Conservation (phyloP, 257 asterid species). For the Parsonsia alboflavescens region DNA sequence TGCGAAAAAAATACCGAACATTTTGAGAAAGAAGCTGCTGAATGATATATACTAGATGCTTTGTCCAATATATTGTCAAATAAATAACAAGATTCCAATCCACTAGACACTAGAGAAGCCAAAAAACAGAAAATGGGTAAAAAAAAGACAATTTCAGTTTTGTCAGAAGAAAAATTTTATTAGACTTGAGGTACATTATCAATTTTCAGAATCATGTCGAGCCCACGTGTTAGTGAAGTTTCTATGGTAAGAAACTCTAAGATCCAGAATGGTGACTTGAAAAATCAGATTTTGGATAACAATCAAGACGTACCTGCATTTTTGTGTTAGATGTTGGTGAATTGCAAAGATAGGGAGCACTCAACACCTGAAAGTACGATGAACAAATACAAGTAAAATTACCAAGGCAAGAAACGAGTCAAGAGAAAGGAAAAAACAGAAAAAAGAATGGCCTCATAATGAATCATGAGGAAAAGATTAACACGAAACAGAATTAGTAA, state of each 20-base stretch:
- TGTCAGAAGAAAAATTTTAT: no score
- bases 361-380: conserved; percentile 59
- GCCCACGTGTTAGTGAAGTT: no score
- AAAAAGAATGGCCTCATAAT: not conserved
- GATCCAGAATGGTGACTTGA: no score
- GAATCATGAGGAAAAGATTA: not conserved
- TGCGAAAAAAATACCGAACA: not conserved
- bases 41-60: not conserved
- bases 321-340: conserved; percentile 26
- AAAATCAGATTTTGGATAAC: not conserved
- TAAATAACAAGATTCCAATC: not conserved
- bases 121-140: not conserved
- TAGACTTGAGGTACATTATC: no score
- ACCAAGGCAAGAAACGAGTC: not conserved
- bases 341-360: conserved; percentile 73
- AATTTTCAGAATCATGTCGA: no score
- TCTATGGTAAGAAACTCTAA: no score
- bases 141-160: not conserved
- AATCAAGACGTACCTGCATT: conserved; percentile 34
- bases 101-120: not conserved
- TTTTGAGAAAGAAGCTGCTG: conserved; percentile 1
- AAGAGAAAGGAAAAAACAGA: not conserved
- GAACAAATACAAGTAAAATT: conserved; percentile 5
- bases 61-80: no score
- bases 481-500: not conserved